Conservation (phyloP, 2,329 filamentous ascomycete genomes). For the Fusarium stilboides region DNA sequence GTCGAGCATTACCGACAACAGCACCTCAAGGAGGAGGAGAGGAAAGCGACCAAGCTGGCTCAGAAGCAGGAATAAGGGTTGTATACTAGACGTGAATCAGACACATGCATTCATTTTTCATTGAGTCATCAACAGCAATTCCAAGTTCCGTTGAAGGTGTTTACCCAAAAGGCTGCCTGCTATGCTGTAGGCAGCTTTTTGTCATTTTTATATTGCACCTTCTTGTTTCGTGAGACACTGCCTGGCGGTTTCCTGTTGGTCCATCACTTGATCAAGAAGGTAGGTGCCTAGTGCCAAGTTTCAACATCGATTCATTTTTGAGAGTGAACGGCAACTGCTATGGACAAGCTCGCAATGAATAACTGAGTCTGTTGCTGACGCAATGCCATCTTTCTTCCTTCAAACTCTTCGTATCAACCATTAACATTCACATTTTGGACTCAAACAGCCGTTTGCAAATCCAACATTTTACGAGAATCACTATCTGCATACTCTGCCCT, state of each 20-base stretch:
- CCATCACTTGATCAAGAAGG: neutral
- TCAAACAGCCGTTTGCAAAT: conserved; percentile 17
- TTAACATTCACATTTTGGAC: conserved; percentile 18
- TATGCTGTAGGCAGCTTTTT: too few species aligned
- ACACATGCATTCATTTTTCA: conserved; percentile 46
- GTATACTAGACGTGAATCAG: conserved; percentile 49
- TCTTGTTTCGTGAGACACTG: conserved; percentile 1
- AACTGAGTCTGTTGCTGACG: neutral
- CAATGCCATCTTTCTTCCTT: neutral
- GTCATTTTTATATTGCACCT: neutral
- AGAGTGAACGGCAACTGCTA: neutral
- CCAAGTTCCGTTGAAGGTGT: neutral
- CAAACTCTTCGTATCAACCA: neutral
- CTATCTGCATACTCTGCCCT: neutral
- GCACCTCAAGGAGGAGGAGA: conserved; percentile 69
- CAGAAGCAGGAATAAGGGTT: conserved; percentile 55
- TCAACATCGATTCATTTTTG: neutral
- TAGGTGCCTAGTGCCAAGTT: neutral
- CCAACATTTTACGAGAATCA: conserved; percentile 19
- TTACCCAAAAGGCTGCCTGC: neutral
- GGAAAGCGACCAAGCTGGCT: conserved; percentile 66
- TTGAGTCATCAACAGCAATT: conserved; percentile 31
- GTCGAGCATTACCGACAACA: conserved; percentile 71
- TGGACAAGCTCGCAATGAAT: neutral
- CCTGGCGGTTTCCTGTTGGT: neutral